phyloP scores from a whole-genome alignment of 768 basidiomycete species.

The Lactifluus subvellereus region DNA sequence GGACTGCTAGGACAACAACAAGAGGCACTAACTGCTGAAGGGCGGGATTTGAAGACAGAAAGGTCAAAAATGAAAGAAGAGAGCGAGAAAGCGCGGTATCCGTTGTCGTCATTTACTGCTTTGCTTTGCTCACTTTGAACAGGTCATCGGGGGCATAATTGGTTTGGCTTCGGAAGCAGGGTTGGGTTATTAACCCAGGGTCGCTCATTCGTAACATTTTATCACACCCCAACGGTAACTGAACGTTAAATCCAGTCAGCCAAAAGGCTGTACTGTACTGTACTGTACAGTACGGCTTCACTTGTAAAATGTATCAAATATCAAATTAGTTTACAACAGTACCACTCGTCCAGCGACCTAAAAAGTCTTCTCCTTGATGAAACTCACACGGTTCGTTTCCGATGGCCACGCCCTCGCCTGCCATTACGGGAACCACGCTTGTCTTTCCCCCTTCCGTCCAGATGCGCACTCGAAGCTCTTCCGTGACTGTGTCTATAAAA shows the following conservation, averaged over 20 bases:
- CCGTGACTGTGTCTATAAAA: conserved; percentile 52
- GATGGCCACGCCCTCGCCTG: conserved; percentile 33
- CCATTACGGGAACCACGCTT: conserved; percentile 23
- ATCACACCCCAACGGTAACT: neutral
- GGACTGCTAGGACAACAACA: conserved; percentile 43
- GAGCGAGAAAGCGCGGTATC: neutral
- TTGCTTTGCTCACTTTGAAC: neutral
- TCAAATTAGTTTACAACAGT: neutral
- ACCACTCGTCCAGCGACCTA: neutral
- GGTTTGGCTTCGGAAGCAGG: neutral
- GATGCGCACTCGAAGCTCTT: conserved; percentile 48
- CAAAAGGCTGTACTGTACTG: too few relatives aligned
- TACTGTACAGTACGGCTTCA: too few relatives aligned
- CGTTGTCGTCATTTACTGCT: conserved; percentile 18
- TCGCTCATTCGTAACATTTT: too few relatives aligned
- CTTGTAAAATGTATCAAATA: neutral
- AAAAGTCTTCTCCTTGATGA: conserved; percentile 21
- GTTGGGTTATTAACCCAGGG: neutral
- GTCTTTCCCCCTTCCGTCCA: conserved; percentile 24
- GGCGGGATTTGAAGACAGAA: conserved; percentile 23
- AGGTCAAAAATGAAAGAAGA: conserved; percentile 12
- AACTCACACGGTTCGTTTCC: conserved; percentile 34
- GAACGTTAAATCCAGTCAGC: neutral
- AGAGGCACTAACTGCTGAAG: conserved; percentile 57
- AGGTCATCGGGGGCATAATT: neutral